Evolutionary conservation across 169 alveolate species (phyloP).

Genomic region (Cryptosporidium baileyi): DNA sequence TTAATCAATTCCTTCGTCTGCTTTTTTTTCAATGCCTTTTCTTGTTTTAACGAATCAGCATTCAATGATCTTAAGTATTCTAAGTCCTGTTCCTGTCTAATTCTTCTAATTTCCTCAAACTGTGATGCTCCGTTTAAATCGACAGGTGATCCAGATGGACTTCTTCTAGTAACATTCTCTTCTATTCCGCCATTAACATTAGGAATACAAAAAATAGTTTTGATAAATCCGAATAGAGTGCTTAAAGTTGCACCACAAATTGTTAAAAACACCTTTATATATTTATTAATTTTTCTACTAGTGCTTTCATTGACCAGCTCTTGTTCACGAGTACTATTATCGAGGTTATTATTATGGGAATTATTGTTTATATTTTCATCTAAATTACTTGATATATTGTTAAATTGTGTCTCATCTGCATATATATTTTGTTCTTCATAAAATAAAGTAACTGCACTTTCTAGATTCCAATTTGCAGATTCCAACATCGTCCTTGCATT

Average conservation of each 20-base stretch:
- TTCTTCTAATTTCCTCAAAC: conserved; percentile 19
- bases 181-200: background rate
- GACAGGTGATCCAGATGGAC: background rate
- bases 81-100: conserved; percentile 49
- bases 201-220: conserved; percentile 23
- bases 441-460: conserved; percentile 24
- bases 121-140: no score
- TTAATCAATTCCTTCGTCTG: background rate
- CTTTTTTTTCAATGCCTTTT: conserved; percentile 16
- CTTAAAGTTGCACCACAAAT: conserved; percentile 20
- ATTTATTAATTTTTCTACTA: background rate
- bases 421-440: conserved; percentile 27
- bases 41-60: conserved; percentile 22
- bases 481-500: conserved; percentile 29
- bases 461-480: conserved; percentile 56
- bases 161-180: background rate
- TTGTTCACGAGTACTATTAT: background rate
- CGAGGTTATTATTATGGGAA: background rate
- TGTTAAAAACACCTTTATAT: background rate
- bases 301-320: background rate
- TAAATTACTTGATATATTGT: background rate
- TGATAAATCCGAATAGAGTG: conserved; percentile 6
- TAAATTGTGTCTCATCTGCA: background rate
- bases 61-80: conserved; percentile 49
- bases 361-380: background rate